Base-by-base conservation (phyloP, 306 rosid genomes). In the Comarum palustre region DNA sequence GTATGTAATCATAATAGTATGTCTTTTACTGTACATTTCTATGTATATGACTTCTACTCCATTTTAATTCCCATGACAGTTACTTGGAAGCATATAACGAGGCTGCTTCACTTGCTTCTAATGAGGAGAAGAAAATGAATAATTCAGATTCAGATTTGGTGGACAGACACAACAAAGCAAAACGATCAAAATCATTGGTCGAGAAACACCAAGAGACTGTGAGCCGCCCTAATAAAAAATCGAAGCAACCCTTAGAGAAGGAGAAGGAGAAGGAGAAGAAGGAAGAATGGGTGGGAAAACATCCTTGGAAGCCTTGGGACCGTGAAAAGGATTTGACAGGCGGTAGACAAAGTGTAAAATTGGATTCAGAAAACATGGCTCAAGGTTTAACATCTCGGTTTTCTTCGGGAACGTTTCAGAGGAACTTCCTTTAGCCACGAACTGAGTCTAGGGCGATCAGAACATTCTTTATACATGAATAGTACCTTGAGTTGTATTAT, bases 241-340 rank as follows among this genome's bases (percentile, higher is more conserved):
- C 89, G 2, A 72, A 68, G 68, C 85, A 78, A 78, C 80, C 66
- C 16, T 7, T 27, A 2, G 42, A 32, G 20, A 58, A 66, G 70
- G 42, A 17, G 20, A 86, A 77, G 67, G 42, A 32, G 20, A 58
- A 66, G 70, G 42, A 17, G 20, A 86, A 77, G 67, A 87, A 85
- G 70, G 92, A 90, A 72, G 91, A 91, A 0, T 91, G 98, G 96
- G 85, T 73, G 71, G 95, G 93, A 76, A 85, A 89, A 71, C 99
- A 94, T 85, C 99, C 96, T 24, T 91, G 99, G 96, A 94, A 91
- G 82, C 99, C 97, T 76, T 91, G 92, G 92, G 97, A 94, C 82
- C 92, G 99, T 68, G 97, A 94, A 72, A 91, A 86, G 84, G 99
- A 91, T 76, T 82, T 94, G 77, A 66, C 86, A 5, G 90, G 91